Conservation (phyloP, 129 eudicot genomes). For the Saussurea involucrata region DNA sequence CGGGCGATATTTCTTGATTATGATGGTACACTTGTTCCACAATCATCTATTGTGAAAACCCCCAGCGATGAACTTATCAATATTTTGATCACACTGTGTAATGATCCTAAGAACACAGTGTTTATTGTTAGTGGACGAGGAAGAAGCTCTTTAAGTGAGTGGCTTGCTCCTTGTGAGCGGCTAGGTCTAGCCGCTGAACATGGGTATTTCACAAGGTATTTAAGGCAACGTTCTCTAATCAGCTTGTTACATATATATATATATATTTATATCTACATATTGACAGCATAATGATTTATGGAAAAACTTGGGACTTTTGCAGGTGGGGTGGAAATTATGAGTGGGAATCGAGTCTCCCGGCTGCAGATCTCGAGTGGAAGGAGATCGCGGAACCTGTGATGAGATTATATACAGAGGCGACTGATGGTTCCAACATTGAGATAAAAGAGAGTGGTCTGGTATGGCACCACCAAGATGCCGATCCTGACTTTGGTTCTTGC, state of each 20-base stretch:
- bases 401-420: conserved; percentile 70
- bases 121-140: conserved; percentile 86
- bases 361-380: conserved; percentile 70
- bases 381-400: conserved; percentile 70
- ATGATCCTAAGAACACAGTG: conserved; percentile 79
- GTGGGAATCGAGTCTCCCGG: conserved; percentile 48
- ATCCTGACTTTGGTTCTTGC: conserved; percentile 77
- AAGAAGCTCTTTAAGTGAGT: conserved; percentile 48
- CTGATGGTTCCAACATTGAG: conserved; percentile 84
- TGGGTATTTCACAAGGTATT: conserved; percentile 75
- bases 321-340: conserved; percentile 60
- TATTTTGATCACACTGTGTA: conserved; percentile 46
- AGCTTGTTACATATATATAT: background rate
- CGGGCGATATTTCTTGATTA: conserved; percentile 78
- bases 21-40: conserved; percentile 78
- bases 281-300: background rate
- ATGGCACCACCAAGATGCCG: conserved; percentile 88
- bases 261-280: background rate
- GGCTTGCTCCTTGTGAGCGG: conserved; percentile 76
- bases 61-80: conserved; percentile 59
- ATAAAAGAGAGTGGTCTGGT: conserved; percentile 78
- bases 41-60: conserved; percentile 42
- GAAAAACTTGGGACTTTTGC: background rate
- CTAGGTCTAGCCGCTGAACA: conserved; percentile 89
- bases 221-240: background rate